Percentiles rank a stretch among this genome's conserved stretches.
Evolutionary conservation across 1,284 basidiomycete species (phyloP).

Genomic region (Leccinum insolens): DNA sequence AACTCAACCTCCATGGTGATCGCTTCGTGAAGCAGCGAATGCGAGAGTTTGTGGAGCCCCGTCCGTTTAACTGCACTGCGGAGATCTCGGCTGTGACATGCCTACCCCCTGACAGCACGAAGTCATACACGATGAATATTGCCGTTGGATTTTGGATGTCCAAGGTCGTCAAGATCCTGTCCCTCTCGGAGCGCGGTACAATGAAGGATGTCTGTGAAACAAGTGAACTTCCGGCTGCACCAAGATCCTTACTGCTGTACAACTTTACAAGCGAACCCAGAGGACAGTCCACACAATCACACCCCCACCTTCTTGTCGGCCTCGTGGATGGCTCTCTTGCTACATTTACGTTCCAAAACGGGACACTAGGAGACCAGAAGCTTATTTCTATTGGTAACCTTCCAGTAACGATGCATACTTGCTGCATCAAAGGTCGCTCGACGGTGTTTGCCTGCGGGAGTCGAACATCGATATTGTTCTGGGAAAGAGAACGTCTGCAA

Average conservation of each 20-base stretch:
- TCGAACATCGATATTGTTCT: constrained; percentile 65
- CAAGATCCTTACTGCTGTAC: constrained; percentile 72
- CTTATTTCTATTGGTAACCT: constrained; percentile 67
- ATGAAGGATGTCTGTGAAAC: constrained; percentile 46
- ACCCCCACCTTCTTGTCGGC: constrained; percentile 74
- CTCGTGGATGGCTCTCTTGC: constrained; percentile 82
- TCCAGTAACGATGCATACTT: constrained; percentile 64
- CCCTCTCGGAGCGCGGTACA: constrained; percentile 30
- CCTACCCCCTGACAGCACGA: constrained; percentile 50
- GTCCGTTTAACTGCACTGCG: constrained; percentile 21
- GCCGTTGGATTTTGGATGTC: constrained; percentile 81
- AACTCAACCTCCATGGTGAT: constrained; percentile 52
- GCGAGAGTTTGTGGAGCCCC: constrained; percentile 25
- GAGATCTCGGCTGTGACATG: constrained; percentile 74
- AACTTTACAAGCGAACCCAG: constrained; percentile 53
- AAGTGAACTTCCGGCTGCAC: constrained; percentile 54
- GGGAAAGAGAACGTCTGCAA: constrained; percentile 65
- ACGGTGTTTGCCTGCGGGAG: constrained; percentile 69
- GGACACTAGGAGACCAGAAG: constrained; percentile 55
- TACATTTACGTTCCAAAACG: constrained; percentile 50
- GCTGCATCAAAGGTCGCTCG: constrained; percentile 49
- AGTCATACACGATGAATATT: constrained; percentile 49
- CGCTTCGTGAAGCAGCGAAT: constrained; percentile 39
- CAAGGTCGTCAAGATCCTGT: constrained; percentile 64
- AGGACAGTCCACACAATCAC: constrained; percentile 39